These are phyloP conservation scores for Phialocephala sp. DNA, from an alignment of 2,329 filamentous ascomycete species.

Conservation along the genomic window DNA sequence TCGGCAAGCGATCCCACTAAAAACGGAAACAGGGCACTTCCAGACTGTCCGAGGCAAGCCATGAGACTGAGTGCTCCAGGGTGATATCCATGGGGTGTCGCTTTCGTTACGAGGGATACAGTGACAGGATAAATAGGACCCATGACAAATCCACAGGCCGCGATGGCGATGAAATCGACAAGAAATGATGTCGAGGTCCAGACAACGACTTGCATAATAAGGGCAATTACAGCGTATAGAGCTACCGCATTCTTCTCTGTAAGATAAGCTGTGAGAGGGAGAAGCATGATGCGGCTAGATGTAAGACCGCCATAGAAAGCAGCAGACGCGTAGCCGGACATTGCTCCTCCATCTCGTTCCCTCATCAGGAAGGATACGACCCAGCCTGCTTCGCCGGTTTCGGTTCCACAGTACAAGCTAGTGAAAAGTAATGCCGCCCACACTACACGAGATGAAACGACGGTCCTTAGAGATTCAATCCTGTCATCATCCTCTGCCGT, in stretches of 20 bases:
- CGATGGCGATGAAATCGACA: constrained; percentile 39
- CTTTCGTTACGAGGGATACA: constrained; percentile 20
- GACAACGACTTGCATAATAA: constrained; percentile 72
- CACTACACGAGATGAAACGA: constrained; percentile 18
- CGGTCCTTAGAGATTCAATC: constrained; percentile 12
- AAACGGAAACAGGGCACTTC: constrained; percentile 21
- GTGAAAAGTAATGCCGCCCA: constrained; percentile 59
- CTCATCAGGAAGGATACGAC: constrained; percentile 84
- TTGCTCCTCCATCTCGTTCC: constrained; percentile 70
- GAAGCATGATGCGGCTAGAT: constrained; percentile 71
- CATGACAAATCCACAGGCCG: constrained; percentile 21
- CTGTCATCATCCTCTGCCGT: not conserved
- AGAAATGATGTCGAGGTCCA: constrained; percentile 81
- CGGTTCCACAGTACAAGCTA: constrained; percentile 77
- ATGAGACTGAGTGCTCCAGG: constrained; percentile 21
- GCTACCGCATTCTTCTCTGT: constrained; percentile 72
- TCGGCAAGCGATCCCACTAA: constrained; percentile 19
- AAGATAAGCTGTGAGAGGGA: constrained; percentile 74
- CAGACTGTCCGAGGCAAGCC: constrained; percentile 20
- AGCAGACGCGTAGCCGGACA: constrained; percentile 78
- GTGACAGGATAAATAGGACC: constrained; percentile 23
- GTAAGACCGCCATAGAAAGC: constrained; percentile 86
- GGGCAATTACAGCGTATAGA: constrained; percentile 66
- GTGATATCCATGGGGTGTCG: constrained; percentile 19
- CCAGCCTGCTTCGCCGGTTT: constrained; percentile 79